These are phyloP conservation scores for Penicillium diatomitis DNA, from an alignment of 495 filamentous ascomycete genomes.

Conservation along the genomic window DNA sequence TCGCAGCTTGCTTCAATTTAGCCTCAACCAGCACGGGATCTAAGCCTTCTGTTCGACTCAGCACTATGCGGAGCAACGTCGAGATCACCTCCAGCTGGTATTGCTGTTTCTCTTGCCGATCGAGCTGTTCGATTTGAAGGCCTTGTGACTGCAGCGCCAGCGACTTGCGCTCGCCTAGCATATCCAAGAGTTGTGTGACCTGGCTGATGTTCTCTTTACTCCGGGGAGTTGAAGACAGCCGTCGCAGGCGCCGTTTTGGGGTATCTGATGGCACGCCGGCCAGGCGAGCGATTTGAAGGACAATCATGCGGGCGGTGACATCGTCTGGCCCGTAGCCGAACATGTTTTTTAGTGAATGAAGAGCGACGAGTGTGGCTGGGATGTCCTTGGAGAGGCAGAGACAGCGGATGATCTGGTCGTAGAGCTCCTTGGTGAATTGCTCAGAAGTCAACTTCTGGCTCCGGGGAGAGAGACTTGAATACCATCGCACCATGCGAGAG, in stretches of 20 bases:
- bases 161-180: slow-evolving; percentile 30
- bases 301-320: slow-evolving; percentile 40
- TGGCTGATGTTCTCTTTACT: slow-evolving; percentile 38
- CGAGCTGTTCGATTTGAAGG: slow-evolving; percentile 26
- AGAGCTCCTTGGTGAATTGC: slow-evolving; percentile 42
- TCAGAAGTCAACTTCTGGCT: slow-evolving; percentile 14
- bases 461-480: slow-evolving; percentile 22
- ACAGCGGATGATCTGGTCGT: slow-evolving; percentile 47
- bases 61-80: slow-evolving; percentile 41
- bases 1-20: slow-evolving; percentile 36
- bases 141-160: slow-evolving; percentile 27
- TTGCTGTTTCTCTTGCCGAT: slow-evolving; percentile 31
- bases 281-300: slow-evolving; percentile 42
- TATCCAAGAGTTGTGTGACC: slow-evolving; percentile 26
- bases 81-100: slow-evolving; percentile 44
- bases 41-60: slow-evolving; percentile 32
- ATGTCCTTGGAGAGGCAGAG: slow-evolving; percentile 46
- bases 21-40: slow-evolving; percentile 28
- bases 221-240: slow-evolving; percentile 31
- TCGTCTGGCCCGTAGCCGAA: slow-evolving; percentile 48
- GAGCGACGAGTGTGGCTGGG: slow-evolving; percentile 52
- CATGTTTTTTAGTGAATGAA: slow-evolving; percentile 42
- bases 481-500: slow-evolving; percentile 51
- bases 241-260: slow-evolving; percentile 34
- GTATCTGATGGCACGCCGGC: slow-evolving; percentile 32